Conservation (phyloP, 495 filamentous ascomycete species). For the Aspergillus indologenus region DNA sequence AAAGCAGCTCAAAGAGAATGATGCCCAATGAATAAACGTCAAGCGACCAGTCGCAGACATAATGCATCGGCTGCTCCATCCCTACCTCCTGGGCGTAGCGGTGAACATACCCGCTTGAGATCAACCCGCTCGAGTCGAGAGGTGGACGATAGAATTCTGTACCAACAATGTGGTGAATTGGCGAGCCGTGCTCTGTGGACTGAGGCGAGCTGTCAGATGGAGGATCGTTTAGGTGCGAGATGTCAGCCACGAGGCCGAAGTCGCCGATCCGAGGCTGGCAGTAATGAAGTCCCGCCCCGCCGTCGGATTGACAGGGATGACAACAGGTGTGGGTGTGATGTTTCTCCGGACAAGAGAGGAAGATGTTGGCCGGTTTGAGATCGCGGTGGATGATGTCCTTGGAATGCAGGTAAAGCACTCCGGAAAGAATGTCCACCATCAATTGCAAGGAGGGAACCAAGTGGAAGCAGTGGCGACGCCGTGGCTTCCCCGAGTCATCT, state of each 20-base stretch:
- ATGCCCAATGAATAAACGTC: conserved; percentile 55
- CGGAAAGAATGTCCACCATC: conserved; percentile 42
- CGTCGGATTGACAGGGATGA: conserved; percentile 29
- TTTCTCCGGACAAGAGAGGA: conserved; percentile 45
- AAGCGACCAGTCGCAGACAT: conserved; percentile 48
- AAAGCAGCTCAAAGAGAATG: conserved; percentile 52
- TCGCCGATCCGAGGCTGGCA: conserved; percentile 52
- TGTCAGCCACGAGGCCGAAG: conserved; percentile 54
- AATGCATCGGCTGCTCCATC: conserved; percentile 12
- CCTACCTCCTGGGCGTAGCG: background rate
- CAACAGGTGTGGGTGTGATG: conserved; percentile 31
- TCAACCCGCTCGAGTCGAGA: conserved; percentile 12
- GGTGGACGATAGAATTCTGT: conserved; percentile 50
- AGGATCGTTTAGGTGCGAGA: conserved; percentile 40
- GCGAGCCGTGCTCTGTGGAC: conserved; percentile 17
- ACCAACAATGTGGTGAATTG: conserved; percentile 38
- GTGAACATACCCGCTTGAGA: background rate
- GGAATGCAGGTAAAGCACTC: conserved; percentile 60
- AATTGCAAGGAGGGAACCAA: conserved; percentile 42
- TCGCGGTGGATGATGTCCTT: conserved; percentile 64
- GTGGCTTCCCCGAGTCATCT: conserved; percentile 9
- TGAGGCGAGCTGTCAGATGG: conserved; percentile 16
- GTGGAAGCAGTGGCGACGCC: conserved; percentile 50
- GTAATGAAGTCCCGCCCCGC: conserved; percentile 29
- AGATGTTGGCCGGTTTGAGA: conserved; percentile 70